These are phyloP conservation scores for Aureobasidium sp. DNA, from an alignment of 2,329 filamentous ascomycete genomes.

Conservation along the genomic window DNA sequence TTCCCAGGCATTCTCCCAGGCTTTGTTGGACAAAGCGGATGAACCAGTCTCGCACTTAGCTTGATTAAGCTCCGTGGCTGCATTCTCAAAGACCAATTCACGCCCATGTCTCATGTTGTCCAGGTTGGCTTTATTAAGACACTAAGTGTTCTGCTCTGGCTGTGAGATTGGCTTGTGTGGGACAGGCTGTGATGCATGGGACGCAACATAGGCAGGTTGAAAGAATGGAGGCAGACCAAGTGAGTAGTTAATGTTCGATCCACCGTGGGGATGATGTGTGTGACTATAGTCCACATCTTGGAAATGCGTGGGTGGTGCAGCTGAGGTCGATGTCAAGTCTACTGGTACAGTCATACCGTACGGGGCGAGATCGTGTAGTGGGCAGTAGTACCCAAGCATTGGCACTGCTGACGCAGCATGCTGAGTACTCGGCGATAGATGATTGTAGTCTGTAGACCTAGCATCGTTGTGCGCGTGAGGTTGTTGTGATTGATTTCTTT, in stretches of 20 bases:
- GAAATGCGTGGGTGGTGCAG: not conserved
- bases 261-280: not conserved
- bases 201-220: not conserved
- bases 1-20: slow-evolving; percentile 5
- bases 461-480: not conserved
- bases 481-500: not conserved
- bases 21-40: not conserved
- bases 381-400: not conserved
- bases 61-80: not conserved
- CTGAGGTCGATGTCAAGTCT: not conserved
- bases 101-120: slow-evolving; percentile 2
- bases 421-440: not conserved
- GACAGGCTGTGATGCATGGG: not conserved
- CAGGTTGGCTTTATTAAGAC: not conserved
- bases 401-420: too few species aligned
- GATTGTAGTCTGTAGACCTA: too few species aligned
- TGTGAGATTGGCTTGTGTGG: not conserved
- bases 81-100: not conserved
- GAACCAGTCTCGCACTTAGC: not conserved
- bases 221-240: not conserved
- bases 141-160: not conserved
- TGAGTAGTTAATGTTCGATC: not conserved
- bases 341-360: not conserved
- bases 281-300: not conserved
- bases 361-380: not conserved